Base-by-base conservation (phyloP, 768 basidiomycete species). In the Termitomyces sp. region DNA sequence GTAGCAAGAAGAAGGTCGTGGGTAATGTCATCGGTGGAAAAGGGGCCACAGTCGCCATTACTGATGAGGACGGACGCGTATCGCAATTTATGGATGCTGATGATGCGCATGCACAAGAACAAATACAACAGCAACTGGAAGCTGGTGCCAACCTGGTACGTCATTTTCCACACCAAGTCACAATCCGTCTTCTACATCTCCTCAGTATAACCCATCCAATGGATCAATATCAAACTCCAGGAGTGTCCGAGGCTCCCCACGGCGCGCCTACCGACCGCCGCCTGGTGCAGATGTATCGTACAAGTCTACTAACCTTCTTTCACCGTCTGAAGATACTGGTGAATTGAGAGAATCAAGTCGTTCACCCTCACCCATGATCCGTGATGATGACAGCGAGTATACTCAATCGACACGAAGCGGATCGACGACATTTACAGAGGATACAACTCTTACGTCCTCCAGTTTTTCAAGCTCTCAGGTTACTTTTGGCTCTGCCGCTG, bases 51-150 rank as follows among this genome's bases (percentile, higher is more conserved):
- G 63, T 66, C 13, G 64, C 63, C 20, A 58, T 72, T 30, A 62
- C 73, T 28, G 78, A 82, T 41, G 77, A 78, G 52, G 77, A 71
- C 65, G 84, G 84, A 18, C 82, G 83, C 6, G 78, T 80, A 3
- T 93, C 92, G 11, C 92, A 92, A 64, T 93, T 93, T 66, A 87
- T 92, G 87, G 92, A 94, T 69, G 92, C 92, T 3, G 91, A 94
- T 62, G 91, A 92, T 54, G 85, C 81, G 13, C 79, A 87, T 63
- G 91, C 90, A 8, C 83, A 89, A 62, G 87, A 90, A 65, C 92
- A 95, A 68, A 90, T 96, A 46, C 90, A 94, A 66, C 86, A 90
- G 60, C 91, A 91, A 59, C 72, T 95, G 32, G 86, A 81, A 35
- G 86, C 85, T 56, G 92, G 89, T 36, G 86, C 82, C 16, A 84